phyloP scores from a whole-genome alignment of 179 eudicot species.

The Spergularia azorica region DNA sequence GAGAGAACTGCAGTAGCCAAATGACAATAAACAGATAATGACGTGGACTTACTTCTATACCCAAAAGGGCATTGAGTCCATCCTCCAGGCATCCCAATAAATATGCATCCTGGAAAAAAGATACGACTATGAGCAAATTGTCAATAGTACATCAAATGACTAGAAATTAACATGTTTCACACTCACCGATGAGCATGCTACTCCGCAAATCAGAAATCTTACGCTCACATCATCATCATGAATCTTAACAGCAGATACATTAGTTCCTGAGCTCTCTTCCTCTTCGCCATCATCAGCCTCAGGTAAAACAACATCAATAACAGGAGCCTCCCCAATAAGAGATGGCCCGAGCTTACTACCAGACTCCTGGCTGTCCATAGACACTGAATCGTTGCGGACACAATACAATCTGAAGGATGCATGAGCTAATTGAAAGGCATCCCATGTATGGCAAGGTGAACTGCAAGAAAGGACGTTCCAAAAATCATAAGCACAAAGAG shows the following conservation, averaged over 20 bases:
- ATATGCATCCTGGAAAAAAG: constrained; percentile 64
- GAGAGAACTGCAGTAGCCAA: neutral
- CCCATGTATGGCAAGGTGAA: constrained; percentile 92
- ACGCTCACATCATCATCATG: constrained; percentile 77
- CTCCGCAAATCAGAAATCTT: constrained; percentile 86
- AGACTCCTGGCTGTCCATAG: constrained; percentile 36
- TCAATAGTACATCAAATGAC: constrained; percentile 3
- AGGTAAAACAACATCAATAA: constrained; percentile 58
- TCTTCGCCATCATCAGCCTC: constrained; percentile 64
- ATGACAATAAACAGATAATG: neutral
- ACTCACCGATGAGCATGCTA: constrained; percentile 64
- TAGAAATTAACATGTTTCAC: constrained; percentile 5
- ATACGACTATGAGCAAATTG: constrained; percentile 15
- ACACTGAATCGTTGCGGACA: constrained; percentile 57
- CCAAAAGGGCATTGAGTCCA: constrained; percentile 89
- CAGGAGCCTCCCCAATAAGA: constrained; percentile 87
- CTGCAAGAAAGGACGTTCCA: constrained; percentile 44
- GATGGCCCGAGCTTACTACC: constrained; percentile 62
- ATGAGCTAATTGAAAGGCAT: constrained; percentile 87
- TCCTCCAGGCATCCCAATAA: constrained; percentile 81
- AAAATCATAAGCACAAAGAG: constrained; percentile 7
- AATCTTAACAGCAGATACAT: constrained; percentile 74
- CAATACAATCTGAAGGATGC: constrained; percentile 88
- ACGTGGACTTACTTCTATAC: constrained; percentile 77
- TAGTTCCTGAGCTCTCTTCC: constrained; percentile 59